Base-by-base conservation (phyloP, 176 grass and related monocot species). In the Eragrostis nindensis region DNA sequence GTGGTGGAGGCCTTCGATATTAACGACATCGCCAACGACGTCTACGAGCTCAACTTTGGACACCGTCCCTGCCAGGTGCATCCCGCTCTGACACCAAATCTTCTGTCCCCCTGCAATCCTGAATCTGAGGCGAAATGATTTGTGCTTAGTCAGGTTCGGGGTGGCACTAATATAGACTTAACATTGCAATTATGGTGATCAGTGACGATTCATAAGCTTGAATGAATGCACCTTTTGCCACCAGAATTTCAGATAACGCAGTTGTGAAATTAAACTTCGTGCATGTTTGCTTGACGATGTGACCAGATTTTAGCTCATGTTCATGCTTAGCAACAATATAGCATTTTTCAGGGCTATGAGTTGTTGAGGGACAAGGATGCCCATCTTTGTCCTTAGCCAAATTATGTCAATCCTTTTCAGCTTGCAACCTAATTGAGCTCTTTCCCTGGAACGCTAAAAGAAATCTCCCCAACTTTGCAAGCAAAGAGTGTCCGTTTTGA, bases 1-100 rank as follows among this genome's bases (percentile, higher is more conserved):
- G 84, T 98, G 53, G 92, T 98, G 60, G 92, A 94, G 72, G 92
- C 92, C 42, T 98, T 98, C 77, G 92, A 98, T 78, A 98, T 98
- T 49, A 98, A 98, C 66, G 92, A 98, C 79, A 66, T 80, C 5
- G 92, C 95, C 18, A 98, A 94, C 62, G 88, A 95, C 74, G 95
- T 98, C 25, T 98, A 98, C 45, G 95, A 98, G 52, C 81, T 84
- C 83, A 98, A 98, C 74, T 98, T 98, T 13, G 83, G 88, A 10
- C 92, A 95, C 86, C 92, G 92, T 9, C 95, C 92, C 54, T 98
- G 68, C 80, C 95, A 94, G 90, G 95, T 95, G 74, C 42, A 24
- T 24, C 50, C 73, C 14, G 45, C 59, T 61, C 17, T 8, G 24
- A 49, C 80, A 48, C 41, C 30, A 73, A 32, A 12, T 65, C 2